Conservation (phyloP, 345 rosid species). For the Eucalyptus lansdowneana region DNA sequence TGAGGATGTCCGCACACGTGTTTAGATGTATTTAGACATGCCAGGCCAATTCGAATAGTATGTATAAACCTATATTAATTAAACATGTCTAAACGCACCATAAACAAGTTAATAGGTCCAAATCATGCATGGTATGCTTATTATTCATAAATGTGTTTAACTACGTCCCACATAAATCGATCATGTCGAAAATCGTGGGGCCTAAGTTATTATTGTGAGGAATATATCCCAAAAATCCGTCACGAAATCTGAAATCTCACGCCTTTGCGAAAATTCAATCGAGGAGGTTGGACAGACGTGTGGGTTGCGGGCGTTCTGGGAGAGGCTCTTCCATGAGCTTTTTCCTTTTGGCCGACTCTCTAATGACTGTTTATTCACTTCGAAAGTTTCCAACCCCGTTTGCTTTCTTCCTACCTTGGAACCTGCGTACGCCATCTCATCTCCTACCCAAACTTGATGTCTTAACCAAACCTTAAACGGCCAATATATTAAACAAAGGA, state of each 20-base stretch:
- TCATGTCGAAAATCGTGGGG: not conserved
- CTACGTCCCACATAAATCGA: not conserved
- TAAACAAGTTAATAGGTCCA: not conserved
- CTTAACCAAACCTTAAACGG: not conserved
- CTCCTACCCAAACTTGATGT: not conserved
- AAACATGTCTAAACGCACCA: not conserved
- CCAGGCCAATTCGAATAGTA: not conserved
- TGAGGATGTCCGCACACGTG: not conserved
- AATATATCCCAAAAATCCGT: not conserved
- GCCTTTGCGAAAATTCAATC: not conserved
- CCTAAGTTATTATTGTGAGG: not conserved
- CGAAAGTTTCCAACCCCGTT: not conserved
- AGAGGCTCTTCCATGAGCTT: not conserved
- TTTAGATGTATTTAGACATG: not conserved
- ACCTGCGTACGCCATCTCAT: not conserved
- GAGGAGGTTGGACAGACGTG: not conserved
- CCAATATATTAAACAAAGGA: not conserved
- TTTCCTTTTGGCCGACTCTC: not conserved
- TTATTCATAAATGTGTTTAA: not conserved
- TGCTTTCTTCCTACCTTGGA: not conserved
- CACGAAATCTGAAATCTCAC: not conserved
- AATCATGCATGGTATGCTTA: not conserved
- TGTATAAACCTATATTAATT: not conserved
- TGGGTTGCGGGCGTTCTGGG: not conserved
- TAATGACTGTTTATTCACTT: not conserved